phyloP scores from a whole-genome alignment of 345 rosid species.

The Heritiera fomes region DNA sequence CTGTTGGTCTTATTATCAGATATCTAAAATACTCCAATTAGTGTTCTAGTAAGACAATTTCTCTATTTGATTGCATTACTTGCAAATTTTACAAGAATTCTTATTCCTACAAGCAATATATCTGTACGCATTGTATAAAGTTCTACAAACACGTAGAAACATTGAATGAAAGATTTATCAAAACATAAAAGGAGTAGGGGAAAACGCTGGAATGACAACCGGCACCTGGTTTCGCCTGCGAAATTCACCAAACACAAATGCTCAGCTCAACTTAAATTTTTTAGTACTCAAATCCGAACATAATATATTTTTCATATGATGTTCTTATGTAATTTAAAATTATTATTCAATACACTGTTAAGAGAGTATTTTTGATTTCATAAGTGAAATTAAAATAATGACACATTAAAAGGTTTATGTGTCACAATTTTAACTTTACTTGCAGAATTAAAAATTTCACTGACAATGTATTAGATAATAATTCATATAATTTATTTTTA shows the following conservation, averaged over 20 bases:
- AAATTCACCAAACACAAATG: neutral
- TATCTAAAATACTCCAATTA: too few relatives aligned
- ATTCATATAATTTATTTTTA: too few relatives aligned
- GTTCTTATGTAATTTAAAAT: too few relatives aligned
- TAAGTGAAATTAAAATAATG: too few relatives aligned
- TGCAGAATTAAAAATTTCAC: too few relatives aligned
- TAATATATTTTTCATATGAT: neutral
- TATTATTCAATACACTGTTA: too few relatives aligned
- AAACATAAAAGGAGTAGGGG: conserved; percentile 64
- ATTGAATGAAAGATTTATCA: conserved; percentile 22
- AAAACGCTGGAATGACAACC: conserved; percentile 46
- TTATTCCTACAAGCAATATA: neutral
- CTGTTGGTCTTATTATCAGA: too few relatives aligned
- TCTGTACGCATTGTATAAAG: neutral
- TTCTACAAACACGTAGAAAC: neutral
- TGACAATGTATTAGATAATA: too few relatives aligned
- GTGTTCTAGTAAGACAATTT: neutral
- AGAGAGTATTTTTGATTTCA: too few relatives aligned
- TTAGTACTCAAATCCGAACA: neutral
- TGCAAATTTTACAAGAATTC: neutral
- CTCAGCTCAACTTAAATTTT: neutral
- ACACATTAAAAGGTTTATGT: too few relatives aligned
- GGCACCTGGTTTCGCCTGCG: conserved; percentile 38
- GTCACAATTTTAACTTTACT: too few relatives aligned
- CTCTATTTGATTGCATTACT: conserved; percentile 1